These are phyloP conservation scores for Candida sphagnicola DNA, from an alignment of 805 yeast genomes.

Conservation along the genomic window DNA sequence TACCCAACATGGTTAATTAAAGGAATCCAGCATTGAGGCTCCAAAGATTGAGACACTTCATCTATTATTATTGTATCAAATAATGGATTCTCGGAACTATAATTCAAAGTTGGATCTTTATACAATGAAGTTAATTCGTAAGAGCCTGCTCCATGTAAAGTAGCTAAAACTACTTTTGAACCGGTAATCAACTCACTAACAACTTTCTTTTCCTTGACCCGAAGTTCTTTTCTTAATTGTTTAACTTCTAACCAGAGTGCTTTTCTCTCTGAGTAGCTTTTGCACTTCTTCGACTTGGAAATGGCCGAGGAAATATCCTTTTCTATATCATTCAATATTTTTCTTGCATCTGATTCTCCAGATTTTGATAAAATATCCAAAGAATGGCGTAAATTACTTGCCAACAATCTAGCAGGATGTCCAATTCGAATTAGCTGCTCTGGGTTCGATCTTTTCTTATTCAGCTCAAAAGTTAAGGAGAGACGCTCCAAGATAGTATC, in stretches of 20 bases:
- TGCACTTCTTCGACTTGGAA: slow-evolving; percentile 55
- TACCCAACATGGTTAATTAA: slow-evolving; percentile 58
- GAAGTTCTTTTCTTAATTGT: slow-evolving; percentile 64
- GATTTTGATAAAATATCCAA: slow-evolving; percentile 65
- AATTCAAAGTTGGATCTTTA: slow-evolving; percentile 19
- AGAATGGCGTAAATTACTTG: slow-evolving; percentile 62
- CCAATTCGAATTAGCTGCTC: slow-evolving; percentile 74
- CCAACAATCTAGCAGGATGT: slow-evolving; percentile 84
- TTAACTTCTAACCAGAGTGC: slow-evolving; percentile 68
- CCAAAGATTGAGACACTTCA: slow-evolving; percentile 91
- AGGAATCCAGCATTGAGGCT: slow-evolving; percentile 97
- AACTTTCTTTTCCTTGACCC: slow-evolving; percentile 60
- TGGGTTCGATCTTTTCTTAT: slow-evolving; percentile 16
- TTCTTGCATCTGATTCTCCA: slow-evolving; percentile 32
- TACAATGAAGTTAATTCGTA: slow-evolving; percentile 59
- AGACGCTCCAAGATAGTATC: slow-evolving; percentile 86
- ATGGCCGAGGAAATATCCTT: slow-evolving; percentile 63
- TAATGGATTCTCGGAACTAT: slow-evolving; percentile 27
- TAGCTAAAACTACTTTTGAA: slow-evolving; percentile 71
- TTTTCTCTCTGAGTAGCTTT: slow-evolving; percentile 59
- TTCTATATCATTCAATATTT: slow-evolving; percentile 62
- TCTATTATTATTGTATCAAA: slow-evolving; percentile 87
- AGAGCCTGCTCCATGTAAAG: slow-evolving; percentile 86
- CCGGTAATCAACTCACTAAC: slow-evolving; percentile 52
- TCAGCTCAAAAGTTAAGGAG: slow-evolving; percentile 23